Conservation (phyloP, 805 yeast genomes). For the Babjeviella inositovora region DNA sequence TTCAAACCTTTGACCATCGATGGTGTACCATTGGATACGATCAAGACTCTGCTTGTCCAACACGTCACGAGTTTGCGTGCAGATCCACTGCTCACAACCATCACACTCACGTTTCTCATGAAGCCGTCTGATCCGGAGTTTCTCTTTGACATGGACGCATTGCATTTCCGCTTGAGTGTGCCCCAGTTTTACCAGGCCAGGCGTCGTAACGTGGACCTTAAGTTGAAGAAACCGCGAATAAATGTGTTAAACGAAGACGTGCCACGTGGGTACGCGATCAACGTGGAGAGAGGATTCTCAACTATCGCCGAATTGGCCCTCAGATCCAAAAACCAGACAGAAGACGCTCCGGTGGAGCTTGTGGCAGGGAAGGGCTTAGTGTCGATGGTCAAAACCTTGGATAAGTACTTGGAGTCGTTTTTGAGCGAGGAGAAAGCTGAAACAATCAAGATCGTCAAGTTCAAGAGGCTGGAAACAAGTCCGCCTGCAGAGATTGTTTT, state of each 20-base stretch:
- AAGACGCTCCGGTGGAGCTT: slow-evolving; percentile 10
- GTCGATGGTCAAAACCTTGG: slow-evolving; percentile 39
- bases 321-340: slow-evolving; percentile 7
- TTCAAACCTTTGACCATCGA: no score
- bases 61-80: no score
- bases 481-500: no score
- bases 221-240: slow-evolving; percentile 25
- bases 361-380: slow-evolving; percentile 32
- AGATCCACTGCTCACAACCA: no score
- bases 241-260: slow-evolving; percentile 49
- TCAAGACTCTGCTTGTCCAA: no score
- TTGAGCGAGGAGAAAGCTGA: slow-evolving; percentile 41
- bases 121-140: slow-evolving; percentile 60
- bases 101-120: slow-evolving; percentile 25
- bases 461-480: no score
- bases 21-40: no score
- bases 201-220: slow-evolving; percentile 3
- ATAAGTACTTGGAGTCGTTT: slow-evolving; percentile 39
- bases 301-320: slow-evolving; percentile 18
- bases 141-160: slow-evolving; percentile 41
- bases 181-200: slow-evolving; percentile 51
- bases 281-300: slow-evolving; percentile 51
- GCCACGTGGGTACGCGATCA: slow-evolving; percentile 51
- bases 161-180: slow-evolving; percentile 34
- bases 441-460: slow-evolving; percentile 45